Base-by-base conservation (phyloP, 2,329 filamentous ascomycete species). In the Penicillium sp. region DNA sequence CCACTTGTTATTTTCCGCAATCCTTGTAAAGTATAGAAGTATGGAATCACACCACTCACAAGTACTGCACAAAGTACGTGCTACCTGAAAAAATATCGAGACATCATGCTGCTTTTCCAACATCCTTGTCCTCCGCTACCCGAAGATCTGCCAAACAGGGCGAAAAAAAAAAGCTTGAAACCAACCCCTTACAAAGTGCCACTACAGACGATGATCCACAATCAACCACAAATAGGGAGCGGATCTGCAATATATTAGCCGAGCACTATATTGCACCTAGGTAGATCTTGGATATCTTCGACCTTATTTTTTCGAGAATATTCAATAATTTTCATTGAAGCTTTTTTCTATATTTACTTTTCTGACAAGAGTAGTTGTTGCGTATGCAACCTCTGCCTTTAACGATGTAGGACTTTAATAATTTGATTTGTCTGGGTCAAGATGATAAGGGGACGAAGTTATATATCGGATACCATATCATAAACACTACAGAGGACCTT, bases 311-410 rank as follows among this genome's bases (percentile, higher is more conserved):
- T 12, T 83, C 83, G 1, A 86, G 64, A 0, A 86, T 76, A 33
- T 75, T 73, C 64, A 87, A 87, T 65, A 87, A 85, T 15, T 68
- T 52, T 36, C 79, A 85, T 0, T 81, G 79, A 58, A 86, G 75
- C 59, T 85, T 80, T 23, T 75, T 71, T 1, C 80, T 25, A 2
- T 48, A 6, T 48, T 35, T 48, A 4, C 8, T 4, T 23, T n/a
- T 17, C 5, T 27, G 23, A 17, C 15, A 17, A 43, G 8, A n/a
- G 9, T n/a, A 9, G 3, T 42, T 9, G 21, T 7, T 7, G 13
- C 7, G 10, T 6, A 25, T 43, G 21, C 4, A 4, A 17, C 3
- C 23, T 43, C 2, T 17, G 5, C 10, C 15, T 23, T 25, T 17
- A 4, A 25, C 84, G 72, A 86, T 83, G 65, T 86, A 86, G 69